Base-by-base conservation (phyloP, 768 basidiomycete species). In the Suillus alpinus region DNA sequence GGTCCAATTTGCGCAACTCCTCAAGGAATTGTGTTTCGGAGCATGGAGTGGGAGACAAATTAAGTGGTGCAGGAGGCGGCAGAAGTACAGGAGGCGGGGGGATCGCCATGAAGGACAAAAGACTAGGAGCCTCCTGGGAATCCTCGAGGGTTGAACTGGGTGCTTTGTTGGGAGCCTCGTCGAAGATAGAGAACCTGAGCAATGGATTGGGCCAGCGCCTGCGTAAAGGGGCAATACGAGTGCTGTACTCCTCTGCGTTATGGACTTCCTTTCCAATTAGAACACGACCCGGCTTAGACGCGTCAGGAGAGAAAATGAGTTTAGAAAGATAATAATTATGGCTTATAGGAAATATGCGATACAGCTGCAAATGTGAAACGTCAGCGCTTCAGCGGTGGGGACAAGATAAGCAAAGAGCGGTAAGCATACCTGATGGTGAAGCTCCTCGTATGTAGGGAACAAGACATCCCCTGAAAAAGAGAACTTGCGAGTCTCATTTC, bases 251-350 rank as follows among this genome's bases (percentile, higher is more conserved):
- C 23, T 82, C 79, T 2, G 78, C 77, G 53, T 76, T 78, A 68
- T 80, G 84, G 14, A 86, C 84, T 68, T 88, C 85, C 59, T 74
- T 81, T 56, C 79, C 83, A 60, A 92, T 78, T 36, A 91, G 74
- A 50, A 91, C 83, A 40, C 86, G 84, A 47, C 80, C 75, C 6
- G 82, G 71, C 60, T 78, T 75, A 16, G 76, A 75, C n/a, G 81
- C 77, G 62, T 86, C 79, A 6, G 86, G 86, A 46, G 86, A 86
- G 73, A 92, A 91, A 20, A 91, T 73, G 53, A 93, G 80, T 61
- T 82, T 85, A 53, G 86, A 85, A 59, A 91, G 75, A 77, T 81
- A 84, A 74, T 83, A 88, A 59, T 73, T 79, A 60, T 81, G 76
- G 68, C 78, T 80, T 53, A 87, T 80, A 65, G 85, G 83, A 69